Evolutionary conservation across 2,329 filamentous ascomycete species (phyloP).

Genomic region (Alternaria atra): DNA sequence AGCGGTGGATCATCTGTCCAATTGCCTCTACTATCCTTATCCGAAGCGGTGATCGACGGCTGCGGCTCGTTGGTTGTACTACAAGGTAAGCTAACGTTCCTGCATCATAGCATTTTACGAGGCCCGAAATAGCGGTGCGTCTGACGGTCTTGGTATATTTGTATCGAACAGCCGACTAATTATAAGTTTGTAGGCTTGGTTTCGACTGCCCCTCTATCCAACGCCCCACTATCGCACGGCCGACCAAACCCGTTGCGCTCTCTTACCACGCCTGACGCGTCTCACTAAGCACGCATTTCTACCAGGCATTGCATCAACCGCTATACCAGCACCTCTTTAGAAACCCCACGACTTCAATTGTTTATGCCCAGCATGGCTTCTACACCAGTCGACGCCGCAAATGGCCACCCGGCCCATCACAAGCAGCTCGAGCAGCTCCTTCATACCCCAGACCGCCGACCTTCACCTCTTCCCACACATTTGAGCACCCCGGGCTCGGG

Average conservation of each 20-base stretch:
- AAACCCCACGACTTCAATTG: not conserved
- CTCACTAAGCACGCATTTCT: conserved; percentile 21
- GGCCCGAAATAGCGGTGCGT: conserved; percentile 11
- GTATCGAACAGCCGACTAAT: conserved; percentile 1
- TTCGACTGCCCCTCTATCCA: conserved; percentile 10
- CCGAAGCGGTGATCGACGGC: conserved; percentile 9
- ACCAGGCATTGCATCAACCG: conserved; percentile 17
- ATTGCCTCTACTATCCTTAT: conserved; percentile 34
- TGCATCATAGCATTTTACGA: not conserved
- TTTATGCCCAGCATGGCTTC: conserved; percentile 40
- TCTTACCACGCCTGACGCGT: conserved; percentile 17
- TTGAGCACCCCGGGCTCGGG: conserved; percentile 72
- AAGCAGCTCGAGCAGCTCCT: conserved; percentile 67
- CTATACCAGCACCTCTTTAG: conserved; percentile 4
- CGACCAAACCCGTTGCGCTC: conserved; percentile 11
- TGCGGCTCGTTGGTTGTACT: conserved; percentile 12
- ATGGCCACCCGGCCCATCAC: conserved; percentile 53
- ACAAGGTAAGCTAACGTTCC: conserved; percentile 7
- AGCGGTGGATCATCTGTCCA: conserved; percentile 44
- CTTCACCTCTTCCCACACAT: conserved; percentile 89
- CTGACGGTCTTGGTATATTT: conserved; percentile 5
- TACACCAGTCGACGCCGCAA: conserved; percentile 42
- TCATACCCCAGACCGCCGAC: conserved; percentile 67
- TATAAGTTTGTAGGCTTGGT: not conserved
- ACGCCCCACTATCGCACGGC: conserved; percentile 12